Base-by-base conservation (phyloP, 164 flowering plant species). In the Hamamelis virginiana region DNA sequence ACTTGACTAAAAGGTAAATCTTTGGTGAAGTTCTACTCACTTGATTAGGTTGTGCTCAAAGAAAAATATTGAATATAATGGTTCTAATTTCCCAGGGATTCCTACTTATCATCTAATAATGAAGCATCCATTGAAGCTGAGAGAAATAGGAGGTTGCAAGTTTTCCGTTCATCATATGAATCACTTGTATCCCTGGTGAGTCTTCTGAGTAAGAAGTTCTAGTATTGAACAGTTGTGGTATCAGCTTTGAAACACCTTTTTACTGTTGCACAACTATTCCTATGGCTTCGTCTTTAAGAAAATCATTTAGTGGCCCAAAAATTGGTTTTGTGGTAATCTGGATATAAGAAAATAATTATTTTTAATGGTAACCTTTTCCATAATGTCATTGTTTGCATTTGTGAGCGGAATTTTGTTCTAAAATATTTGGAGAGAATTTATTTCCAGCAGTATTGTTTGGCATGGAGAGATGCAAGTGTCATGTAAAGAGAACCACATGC, bases 141-240 rank as follows among this genome's bases (percentile, higher is more conserved):
- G 83, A 90, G 91, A 79, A 86, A 70, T 41, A 69, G 91, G 68
- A 88, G 97, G 81, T 71, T 89, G 69, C 91, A 84, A 63, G 64
- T 82, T 76, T 96, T 96, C 71, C 79, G 87, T 45, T 65, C 95
- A 68, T 81, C 90, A 56, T 96, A 86, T 80, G 98, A 91, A 72
- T 81, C 89, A 69, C 91, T 96, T 69, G 95, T 91, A 47, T 89
- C 98, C 62, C 76, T 96, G 93, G 99, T 96, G 73, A 85, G 87
- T 71, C n/a, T 65, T 66, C 45, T 51, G 1, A 15, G 28, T 56
- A 55, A 59, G 60, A 44, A 22, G 8, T 55, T 59, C 33, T 12
- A 0, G 12, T 27, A 27, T 38, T 43, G 13, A 14, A 12, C 18
- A 62, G 59, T 52, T 66, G 5, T 47, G 12, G 18, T 25, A 15